Evolutionary conservation across 352 stramenopile genomes (phyloP).

Genomic region (Phytophthora tubulina): DNA sequence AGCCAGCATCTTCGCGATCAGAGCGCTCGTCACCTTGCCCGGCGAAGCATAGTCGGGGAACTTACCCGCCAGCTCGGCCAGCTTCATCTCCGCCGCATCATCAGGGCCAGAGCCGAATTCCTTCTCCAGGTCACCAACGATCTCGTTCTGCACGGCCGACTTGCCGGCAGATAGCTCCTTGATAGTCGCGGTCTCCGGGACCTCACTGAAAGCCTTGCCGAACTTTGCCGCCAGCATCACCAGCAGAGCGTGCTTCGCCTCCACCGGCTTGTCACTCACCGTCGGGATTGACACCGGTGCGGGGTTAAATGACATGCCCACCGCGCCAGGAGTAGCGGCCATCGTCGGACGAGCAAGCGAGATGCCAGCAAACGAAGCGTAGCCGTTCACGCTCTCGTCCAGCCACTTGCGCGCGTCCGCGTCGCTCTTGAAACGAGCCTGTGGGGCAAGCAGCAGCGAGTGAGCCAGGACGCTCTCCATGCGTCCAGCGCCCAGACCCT

Average conservation of each 20-base stretch:
- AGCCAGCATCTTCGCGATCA: conserved; percentile 85
- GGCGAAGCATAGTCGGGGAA: conserved; percentile 74
- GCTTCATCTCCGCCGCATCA: conserved; percentile 80
- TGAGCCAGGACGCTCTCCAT: conserved; percentile 85
- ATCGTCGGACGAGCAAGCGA: conserved; percentile 53
- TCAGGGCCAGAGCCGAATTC: conserved; percentile 87
- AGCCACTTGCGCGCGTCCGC: conserved; percentile 83
- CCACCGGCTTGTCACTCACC: conserved; percentile 68
- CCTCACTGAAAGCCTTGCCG: conserved; percentile 72
- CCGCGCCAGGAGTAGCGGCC: conserved; percentile 34
- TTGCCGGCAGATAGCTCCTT: conserved; percentile 86
- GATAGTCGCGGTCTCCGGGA: conserved; percentile 73
- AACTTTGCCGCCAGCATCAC: conserved; percentile 85
- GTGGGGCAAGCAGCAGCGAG: conserved; percentile 65
- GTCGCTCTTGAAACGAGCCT: conserved; percentile 77
- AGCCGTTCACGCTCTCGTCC: conserved; percentile 74
- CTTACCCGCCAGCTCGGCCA: conserved; percentile 75
- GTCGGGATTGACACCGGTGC: conserved; percentile 60
- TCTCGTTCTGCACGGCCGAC: conserved; percentile 90
- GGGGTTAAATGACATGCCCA: conserved; percentile 51
- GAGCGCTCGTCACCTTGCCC: conserved; percentile 76
- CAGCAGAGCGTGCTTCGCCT: conserved; percentile 80
- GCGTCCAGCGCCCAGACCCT: conserved; percentile 71
- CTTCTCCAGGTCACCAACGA: conserved; percentile 86
- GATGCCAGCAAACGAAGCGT: conserved; percentile 79